phyloP scores from a whole-genome alignment of 164 flowering plant genomes.

The Protea cynaroides region DNA sequence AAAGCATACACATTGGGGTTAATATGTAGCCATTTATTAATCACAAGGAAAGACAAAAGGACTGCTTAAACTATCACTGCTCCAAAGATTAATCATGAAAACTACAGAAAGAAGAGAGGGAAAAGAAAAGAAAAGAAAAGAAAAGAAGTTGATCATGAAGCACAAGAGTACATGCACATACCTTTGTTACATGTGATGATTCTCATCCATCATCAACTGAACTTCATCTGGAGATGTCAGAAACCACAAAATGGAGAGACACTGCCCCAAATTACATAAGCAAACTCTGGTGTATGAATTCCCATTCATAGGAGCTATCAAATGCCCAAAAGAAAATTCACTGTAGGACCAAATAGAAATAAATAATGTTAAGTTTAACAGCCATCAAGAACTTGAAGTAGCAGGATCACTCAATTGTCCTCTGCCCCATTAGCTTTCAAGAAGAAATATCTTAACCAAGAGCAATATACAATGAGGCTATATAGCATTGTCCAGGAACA shows the following conservation, averaged over 20 bases:
- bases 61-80: constrained; percentile 24
- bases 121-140: not conserved
- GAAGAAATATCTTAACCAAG: too few species aligned
- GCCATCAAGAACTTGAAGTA: constrained; percentile 43
- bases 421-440: constrained; percentile 8
- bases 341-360: constrained; percentile 32
- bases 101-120: not conserved
- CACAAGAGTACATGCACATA: constrained; percentile 18
- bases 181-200: constrained; percentile 59
- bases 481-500: not conserved
- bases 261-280: constrained; percentile 1
- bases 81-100: not conserved
- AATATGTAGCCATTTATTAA: constrained; percentile 97
- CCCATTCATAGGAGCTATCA: constrained; percentile 9
- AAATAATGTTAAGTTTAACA: constrained; percentile 34
- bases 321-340: constrained; percentile 21
- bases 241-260: not conserved
- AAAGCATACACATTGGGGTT: constrained; percentile 62
- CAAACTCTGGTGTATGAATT: not conserved
- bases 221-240: not conserved
- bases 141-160: constrained; percentile 1
- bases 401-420: constrained; percentile 33
- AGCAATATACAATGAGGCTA: not conserved
- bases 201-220: constrained; percentile 48
- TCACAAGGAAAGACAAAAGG: constrained; percentile 87